Evolutionary conservation across 495 filamentous ascomycete genomes (phyloP).

Genomic region (Geoglossum glabrum): DNA sequence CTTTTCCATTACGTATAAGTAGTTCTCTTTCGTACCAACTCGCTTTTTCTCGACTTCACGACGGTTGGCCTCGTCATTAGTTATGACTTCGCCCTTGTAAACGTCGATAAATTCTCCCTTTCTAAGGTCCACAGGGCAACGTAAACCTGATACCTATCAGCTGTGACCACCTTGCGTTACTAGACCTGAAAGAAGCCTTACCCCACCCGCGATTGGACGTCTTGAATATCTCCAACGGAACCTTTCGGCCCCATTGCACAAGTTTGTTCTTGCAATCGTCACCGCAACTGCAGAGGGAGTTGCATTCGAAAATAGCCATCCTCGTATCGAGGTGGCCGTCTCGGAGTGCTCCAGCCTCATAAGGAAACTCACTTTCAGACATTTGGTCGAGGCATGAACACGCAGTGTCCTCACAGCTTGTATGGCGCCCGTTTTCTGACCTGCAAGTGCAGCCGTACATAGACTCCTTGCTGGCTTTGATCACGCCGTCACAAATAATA

Average conservation of each 20-base stretch:
- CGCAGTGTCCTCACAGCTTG: constrained; percentile 32
- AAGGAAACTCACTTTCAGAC: constrained; percentile 18
- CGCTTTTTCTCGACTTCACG: constrained; percentile 34
- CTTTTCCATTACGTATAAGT: constrained; percentile 76
- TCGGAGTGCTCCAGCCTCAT: constrained; percentile 25
- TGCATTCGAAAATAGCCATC: constrained; percentile 71
- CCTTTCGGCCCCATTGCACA: constrained; percentile 54
- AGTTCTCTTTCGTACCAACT: constrained; percentile 28
- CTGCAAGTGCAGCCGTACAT: constrained; percentile 9
- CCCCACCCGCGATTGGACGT: constrained; percentile 66
- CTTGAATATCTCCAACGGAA: constrained; percentile 66
- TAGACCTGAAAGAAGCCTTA: constrained; percentile 16
- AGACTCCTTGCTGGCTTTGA: not conserved
- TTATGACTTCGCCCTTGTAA: constrained; percentile 81
- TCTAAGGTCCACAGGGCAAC: constrained; percentile 43
- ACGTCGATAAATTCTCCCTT: constrained; percentile 73
- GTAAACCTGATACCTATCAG: constrained; percentile 31
- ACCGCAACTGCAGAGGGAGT: constrained; percentile 45
- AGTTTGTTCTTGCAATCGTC: constrained; percentile 55
- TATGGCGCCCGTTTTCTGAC: constrained; percentile 26
- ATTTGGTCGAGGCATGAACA: constrained; percentile 37
- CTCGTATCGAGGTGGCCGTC: constrained; percentile 27
- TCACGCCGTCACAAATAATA: constrained; percentile 23
- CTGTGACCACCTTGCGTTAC: not conserved
- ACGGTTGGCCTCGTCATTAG: constrained; percentile 39